Evolutionary conservation across 2,329 filamentous ascomycete genomes (phyloP), one percentile per base, ranked within the genome.

Genomic region (Curvularia spicifera): DNA sequence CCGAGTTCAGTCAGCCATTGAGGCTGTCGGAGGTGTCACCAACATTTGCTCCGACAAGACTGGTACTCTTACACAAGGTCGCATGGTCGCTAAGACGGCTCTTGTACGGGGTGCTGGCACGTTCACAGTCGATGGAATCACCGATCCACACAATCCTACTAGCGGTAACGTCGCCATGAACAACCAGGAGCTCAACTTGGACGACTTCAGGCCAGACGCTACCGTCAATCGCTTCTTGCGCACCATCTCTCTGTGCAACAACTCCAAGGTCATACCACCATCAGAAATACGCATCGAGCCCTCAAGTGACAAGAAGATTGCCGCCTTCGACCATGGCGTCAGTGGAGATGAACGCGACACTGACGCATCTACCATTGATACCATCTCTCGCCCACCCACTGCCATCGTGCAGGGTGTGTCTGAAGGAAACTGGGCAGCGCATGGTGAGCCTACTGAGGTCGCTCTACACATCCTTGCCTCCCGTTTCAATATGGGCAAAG

Each of bases 241-340:
- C 31, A 74, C 76, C 0, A 75, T 78, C 49, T 70, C 76, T 47
- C 70, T 78, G 4, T 78, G 76, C 66, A 78, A 78, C 60, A 69
- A 77, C 51, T 73, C 76, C 24, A 75, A 74, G 52, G 69, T 78
- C 13, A 66, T 69, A 28, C 69, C 71, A 7, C 53, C 64, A 2
- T 45, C 59, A n/a, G 67, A 71, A 4, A 22, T 55, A 3, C 60
- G 49, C 18, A 20, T 51, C 83, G 57, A 76, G 84, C 60, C 79
- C 89, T 46, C 83, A 82, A 56, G 81, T 80, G 26, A 81, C 78
- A 63, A 80, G 81, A 67, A 83, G 79, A 50, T 82, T 78, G 61
- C 75, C 76, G 31, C 44, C 22, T 46, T 63, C 3, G 71, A 72
- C 12, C 65, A 66, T n/a, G 54, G 59, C 35, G 46, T 50, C 18